phyloP scores from a whole-genome alignment of 345 rosid species.

The Balakata baccata region DNA sequence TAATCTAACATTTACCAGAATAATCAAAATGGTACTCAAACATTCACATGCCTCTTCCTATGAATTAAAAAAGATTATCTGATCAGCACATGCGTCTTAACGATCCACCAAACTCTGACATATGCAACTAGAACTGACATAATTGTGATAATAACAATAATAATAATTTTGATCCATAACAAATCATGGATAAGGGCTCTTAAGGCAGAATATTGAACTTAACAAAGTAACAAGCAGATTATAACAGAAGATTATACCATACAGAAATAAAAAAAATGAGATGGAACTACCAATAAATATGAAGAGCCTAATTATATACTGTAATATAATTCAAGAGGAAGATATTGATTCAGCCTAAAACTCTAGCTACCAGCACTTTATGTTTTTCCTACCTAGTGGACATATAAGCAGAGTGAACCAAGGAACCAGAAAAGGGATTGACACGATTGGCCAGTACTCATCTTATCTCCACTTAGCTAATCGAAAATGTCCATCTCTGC shows the following conservation, averaged over 20 bases:
- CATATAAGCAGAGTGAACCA: not conserved
- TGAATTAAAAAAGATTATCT: not conserved
- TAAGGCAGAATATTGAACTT: not conserved
- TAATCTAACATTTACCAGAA: not conserved
- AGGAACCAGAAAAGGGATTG: too few species aligned
- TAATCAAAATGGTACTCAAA: not conserved
- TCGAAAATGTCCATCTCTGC: too few species aligned
- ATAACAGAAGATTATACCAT: not conserved
- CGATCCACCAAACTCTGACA: not conserved
- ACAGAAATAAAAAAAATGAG: not conserved
- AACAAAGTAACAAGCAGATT: not conserved
- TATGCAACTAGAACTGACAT: not conserved
- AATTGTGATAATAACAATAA: not conserved
- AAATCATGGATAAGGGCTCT: not conserved
- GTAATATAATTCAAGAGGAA: not conserved
- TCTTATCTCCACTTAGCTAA: too few species aligned
- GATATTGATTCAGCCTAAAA: not conserved
- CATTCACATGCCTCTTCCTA: not conserved
- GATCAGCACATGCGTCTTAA: not conserved
- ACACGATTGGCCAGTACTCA: too few species aligned
- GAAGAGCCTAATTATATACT: not conserved
- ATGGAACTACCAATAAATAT: not conserved
- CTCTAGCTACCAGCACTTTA: not conserved
- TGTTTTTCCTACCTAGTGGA: not conserved
- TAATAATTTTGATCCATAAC: not conserved